phyloP scores from a whole-genome alignment of 2,329 filamentous ascomycete genomes.

The Cordyceps pruinosa region DNA sequence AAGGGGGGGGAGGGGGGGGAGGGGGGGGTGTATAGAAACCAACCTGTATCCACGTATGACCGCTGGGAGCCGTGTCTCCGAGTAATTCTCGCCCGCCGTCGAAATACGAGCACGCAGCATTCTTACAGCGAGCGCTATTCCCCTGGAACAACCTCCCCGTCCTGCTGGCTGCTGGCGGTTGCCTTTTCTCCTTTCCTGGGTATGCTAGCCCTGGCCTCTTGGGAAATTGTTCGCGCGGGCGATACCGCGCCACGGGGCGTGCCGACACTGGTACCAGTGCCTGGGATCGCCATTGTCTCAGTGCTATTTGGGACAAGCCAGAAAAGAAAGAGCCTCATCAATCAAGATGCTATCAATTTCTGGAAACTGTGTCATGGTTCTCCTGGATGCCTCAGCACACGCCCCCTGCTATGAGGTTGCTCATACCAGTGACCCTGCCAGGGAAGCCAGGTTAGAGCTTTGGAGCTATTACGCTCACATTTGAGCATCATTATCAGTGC shows the following conservation, averaged over 20 bases:
- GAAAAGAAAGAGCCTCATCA: too few species aligned
- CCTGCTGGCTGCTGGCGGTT: background rate
- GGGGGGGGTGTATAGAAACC: background rate
- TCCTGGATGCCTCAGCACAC: background rate
- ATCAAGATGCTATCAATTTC: background rate
- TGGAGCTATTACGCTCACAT: background rate
- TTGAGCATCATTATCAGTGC: too few species aligned
- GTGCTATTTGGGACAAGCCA: background rate
- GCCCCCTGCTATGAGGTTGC: background rate
- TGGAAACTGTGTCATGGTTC: background rate
- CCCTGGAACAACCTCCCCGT: background rate
- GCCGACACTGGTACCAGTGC: background rate
- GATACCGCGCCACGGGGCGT: conserved; percentile 3
- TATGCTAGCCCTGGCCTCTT: background rate
- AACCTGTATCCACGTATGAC: background rate
- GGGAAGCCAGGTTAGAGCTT: background rate
- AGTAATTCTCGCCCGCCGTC: background rate
- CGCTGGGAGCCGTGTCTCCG: background rate
- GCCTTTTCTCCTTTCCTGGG: background rate
- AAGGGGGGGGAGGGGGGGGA: too few species aligned
- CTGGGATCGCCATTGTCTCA: background rate
- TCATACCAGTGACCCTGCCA: background rate
- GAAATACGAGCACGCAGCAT: conserved; percentile 2
- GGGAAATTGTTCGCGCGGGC: background rate
- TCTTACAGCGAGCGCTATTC: background rate